Evolutionary conservation across 1,284 basidiomycete genomes (phyloP).

Genomic region (Laetiporus sulphureus): DNA sequence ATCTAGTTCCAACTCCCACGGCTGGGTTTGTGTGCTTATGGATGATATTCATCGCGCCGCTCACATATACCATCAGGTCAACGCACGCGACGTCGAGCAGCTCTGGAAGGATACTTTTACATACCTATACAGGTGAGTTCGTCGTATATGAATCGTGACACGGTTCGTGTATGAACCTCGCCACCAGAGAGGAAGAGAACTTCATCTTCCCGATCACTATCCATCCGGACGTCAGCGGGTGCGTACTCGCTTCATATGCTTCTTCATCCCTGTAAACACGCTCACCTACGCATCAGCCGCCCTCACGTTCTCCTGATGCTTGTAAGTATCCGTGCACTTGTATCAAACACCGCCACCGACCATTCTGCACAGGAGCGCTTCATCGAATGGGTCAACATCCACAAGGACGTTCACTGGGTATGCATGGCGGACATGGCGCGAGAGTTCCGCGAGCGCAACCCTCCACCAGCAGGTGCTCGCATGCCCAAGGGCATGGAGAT

Average conservation of each 20-base stretch:
- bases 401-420: conserved; percentile 69
- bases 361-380: conserved; percentile 53
- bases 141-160: conserved; percentile 1
- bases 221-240: conserved; percentile 76
- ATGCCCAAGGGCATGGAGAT: conserved; percentile 33
- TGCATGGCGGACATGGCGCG: conserved; percentile 63
- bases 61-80: conserved; percentile 38
- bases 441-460: conserved; percentile 35
- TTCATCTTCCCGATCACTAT: conserved; percentile 76
- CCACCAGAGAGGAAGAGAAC: conserved; percentile 54
- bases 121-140: conserved; percentile 52
- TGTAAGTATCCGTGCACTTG: conserved; percentile 27
- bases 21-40: conserved; percentile 37
- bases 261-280: background rate
- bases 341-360: background rate
- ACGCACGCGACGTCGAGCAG: conserved; percentile 60
- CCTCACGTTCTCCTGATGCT: conserved; percentile 70
- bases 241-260: conserved; percentile 13
- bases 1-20: conserved; percentile 57
- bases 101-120: conserved; percentile 75
- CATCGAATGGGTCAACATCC: conserved; percentile 73
- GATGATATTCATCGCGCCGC: background rate
- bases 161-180: background rate
- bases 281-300: conserved; percentile 23
- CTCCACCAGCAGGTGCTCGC: conserved; percentile 25